These are phyloP conservation scores for Wickerhamiella bombiphila DNA, from an alignment of 805 yeast genomes.

Conservation along the genomic window DNA sequence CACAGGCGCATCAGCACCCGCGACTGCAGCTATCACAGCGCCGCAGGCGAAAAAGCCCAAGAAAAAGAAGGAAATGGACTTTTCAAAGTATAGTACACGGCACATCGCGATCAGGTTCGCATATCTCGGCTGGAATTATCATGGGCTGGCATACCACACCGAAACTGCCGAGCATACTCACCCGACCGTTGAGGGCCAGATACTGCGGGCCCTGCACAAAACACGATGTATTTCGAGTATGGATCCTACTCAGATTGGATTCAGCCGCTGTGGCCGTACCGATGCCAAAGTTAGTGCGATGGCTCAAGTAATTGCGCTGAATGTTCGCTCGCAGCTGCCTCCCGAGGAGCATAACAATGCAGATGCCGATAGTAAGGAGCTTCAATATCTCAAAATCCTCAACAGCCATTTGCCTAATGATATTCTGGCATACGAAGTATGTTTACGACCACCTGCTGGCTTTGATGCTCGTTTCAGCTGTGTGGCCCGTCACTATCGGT, in stretches of 20 bases:
- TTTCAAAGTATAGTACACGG: constrained; percentile 45
- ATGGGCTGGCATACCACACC: constrained; percentile 73
- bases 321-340: constrained; percentile 53
- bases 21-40: background rate
- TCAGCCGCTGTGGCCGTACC: constrained; percentile 88
- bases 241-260: constrained; percentile 48
- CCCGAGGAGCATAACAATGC: constrained; percentile 47
- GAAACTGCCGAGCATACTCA: constrained; percentile 39
- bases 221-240: constrained; percentile 46
- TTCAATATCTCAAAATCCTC: constrained; percentile 60
- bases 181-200: constrained; percentile 73
- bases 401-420: constrained; percentile 71
- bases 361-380: constrained; percentile 46
- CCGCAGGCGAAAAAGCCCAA: constrained; percentile 4
- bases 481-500: constrained; percentile 68
- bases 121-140: constrained; percentile 84
- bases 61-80: constrained; percentile 42
- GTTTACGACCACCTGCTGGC: constrained; percentile 64
- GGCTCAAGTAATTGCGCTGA: constrained; percentile 79
- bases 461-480: constrained; percentile 95
- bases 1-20: background rate
- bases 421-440: constrained; percentile 65
- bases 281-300: constrained; percentile 96
- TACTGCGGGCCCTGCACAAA: constrained; percentile 55
- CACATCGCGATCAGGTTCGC: constrained; percentile 71